Evolutionary conservation across 257 asterid genomes (phyloP).

Genomic region (Cynanchum wilfordii): DNA sequence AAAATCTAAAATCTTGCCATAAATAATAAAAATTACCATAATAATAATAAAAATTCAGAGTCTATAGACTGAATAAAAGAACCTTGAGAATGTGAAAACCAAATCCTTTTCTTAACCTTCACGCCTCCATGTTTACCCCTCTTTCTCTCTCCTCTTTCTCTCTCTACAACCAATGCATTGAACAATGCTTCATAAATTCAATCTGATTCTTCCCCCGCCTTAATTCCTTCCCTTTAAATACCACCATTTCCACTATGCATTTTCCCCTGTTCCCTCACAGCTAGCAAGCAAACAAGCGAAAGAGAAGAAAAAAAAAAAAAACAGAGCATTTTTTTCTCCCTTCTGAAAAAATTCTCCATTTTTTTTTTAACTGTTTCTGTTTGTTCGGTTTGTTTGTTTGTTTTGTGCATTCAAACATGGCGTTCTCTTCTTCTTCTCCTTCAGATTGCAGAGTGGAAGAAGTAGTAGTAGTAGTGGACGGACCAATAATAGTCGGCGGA

Average conservation of each 20-base stretch:
- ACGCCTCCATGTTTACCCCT: conserved; percentile 49
- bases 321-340: conserved; percentile 3
- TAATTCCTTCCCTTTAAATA: conserved; percentile 27
- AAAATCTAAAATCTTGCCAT: too few relatives aligned
- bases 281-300: background rate
- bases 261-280: background rate
- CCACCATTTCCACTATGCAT: conserved; percentile 8
- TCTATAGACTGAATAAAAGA: conserved; percentile 17
- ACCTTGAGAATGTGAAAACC: conserved; percentile 57
- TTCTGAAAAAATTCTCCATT: background rate
- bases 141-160: background rate
- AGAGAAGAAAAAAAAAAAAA: conserved; percentile 2
- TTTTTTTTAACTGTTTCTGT: too few relatives aligned
- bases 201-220: background rate
- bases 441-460: conserved; percentile 11
- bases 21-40: too few relatives aligned
- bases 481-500: conserved; percentile 84
- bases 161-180: conserved; percentile 23
- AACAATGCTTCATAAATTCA: conserved; percentile 7
- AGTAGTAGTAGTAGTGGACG: conserved; percentile 23
- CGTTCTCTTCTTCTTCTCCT: background rate
- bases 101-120: conserved; percentile 57
- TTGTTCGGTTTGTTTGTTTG: too few relatives aligned
- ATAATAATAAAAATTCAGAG: too few relatives aligned
- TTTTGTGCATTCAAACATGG: too few relatives aligned